Evolutionary conservation across 2,329 filamentous ascomycete species (phyloP), one percentile per base, ranked within the genome.

Genomic region (Metarhizium sp.): DNA sequence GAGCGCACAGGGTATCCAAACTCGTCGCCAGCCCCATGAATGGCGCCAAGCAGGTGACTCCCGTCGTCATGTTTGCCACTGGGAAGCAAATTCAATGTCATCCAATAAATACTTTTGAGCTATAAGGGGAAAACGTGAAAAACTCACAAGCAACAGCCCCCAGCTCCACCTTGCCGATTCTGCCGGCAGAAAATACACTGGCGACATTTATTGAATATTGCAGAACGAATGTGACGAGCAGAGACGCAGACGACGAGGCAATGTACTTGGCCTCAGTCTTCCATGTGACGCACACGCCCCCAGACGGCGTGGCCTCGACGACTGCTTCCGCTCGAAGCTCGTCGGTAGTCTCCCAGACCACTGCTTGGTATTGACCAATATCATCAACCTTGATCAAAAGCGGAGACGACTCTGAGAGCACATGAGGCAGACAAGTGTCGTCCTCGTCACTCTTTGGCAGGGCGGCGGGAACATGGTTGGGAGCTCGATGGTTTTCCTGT

Each of bases 1-100:
- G 92, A 0, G 91, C 82, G 67, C 92, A 96, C 0, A 96, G 82
- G 0, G 92, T 96, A 69, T 96, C 92, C 18, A 96, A 76, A 57
- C 86, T 88, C 1, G 92, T 96, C 0, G 90, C 86, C 8, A 96
- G 75, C 11, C 90, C 87, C 64, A 90, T 86, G 59, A 88, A 85
- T 1, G 88, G 81, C 1, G 85, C 86, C 65, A 87, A 88, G 55
- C 86, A 88, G 4, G 82, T 87, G 60, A 92, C 91, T 57, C 83
- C 88, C 4, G 86, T 85, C 1, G 86, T 88, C 87, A 92, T 91
- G 57, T 82, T 84, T 4, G 71, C 70, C 59, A 73, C 65, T 67
- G 11, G 10, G 6, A 20, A 18, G 16, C 40, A 42, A 42, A 42
- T 18, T 14, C 25, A 25, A 25, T 25, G 4, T 25, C 25, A 25